Evolutionary conservation across 2,329 filamentous ascomycete genomes (phyloP).

Genomic region (Sporothrix brasiliensis): DNA sequence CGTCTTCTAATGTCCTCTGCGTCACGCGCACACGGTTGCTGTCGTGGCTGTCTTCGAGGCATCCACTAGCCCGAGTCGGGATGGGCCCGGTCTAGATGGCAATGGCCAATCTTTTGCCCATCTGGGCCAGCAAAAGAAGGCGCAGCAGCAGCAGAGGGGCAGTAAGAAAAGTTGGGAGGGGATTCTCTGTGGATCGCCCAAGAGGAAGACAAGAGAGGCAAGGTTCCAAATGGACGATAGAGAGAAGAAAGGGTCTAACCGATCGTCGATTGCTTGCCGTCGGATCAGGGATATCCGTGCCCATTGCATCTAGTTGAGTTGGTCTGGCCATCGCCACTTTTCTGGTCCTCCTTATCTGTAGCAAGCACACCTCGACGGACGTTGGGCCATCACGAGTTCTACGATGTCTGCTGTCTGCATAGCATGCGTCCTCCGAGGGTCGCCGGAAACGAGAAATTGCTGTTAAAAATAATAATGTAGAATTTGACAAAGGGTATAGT

Average conservation of each 20-base stretch:
- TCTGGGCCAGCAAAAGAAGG: neutral
- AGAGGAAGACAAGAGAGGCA: neutral
- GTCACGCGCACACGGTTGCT: too few species aligned
- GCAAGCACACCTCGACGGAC: neutral
- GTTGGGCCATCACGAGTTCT: neutral
- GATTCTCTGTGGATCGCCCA: neutral
- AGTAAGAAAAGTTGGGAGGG: neutral
- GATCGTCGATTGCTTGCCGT: neutral
- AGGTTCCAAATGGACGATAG: neutral
- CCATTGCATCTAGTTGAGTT: neutral
- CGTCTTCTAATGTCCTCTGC: neutral
- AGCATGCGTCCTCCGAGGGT: neutral
- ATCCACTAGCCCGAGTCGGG: slow-evolving; percentile 19
- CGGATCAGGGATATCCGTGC: neutral
- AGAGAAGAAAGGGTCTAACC: neutral
- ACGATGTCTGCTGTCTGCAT: neutral
- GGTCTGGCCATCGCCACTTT: neutral
- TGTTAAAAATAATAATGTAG: neutral
- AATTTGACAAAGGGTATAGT: slow-evolving; percentile 26
- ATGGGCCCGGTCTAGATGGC: slow-evolving; percentile 15
- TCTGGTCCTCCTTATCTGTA: neutral
- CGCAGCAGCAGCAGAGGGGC: slow-evolving; percentile 14
- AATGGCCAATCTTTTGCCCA: slow-evolving; percentile 2
- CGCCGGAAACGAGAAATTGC: neutral
- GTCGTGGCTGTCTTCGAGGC: neutral